Evolutionary conservation across 208 protist genomes (phyloP).

Genomic region (Crithidia sp.): DNA sequence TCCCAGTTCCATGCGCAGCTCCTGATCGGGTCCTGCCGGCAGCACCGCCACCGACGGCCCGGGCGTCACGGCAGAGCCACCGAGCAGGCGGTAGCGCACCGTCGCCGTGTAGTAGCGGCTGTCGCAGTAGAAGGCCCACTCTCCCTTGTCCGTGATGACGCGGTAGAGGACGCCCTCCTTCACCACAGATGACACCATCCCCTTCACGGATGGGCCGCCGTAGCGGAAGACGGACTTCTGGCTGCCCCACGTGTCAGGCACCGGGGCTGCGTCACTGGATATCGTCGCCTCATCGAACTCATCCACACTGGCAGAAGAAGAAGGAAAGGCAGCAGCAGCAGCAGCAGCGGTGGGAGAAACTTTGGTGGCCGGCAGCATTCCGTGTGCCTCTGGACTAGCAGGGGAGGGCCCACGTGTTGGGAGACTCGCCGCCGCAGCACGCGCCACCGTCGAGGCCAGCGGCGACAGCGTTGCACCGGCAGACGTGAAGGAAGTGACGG

Average conservation of each 20-base stretch:
- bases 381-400: too few species aligned
- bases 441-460: neutral
- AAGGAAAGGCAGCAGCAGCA: neutral
- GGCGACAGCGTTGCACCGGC: neutral
- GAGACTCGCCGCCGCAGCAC: neutral
- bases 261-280: neutral
- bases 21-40: conserved; percentile 14
- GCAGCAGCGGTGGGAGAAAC: neutral
- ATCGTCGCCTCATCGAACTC: conserved; percentile 33
- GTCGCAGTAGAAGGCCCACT: conserved; percentile 82
- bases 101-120: conserved; percentile 52
- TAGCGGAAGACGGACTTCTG: conserved; percentile 27
- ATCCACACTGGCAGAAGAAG: neutral
- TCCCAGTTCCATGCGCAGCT: conserved; percentile 43
- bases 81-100: conserved; percentile 50
- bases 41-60: conserved; percentile 9
- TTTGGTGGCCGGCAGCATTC: too few species aligned
- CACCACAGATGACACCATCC: conserved; percentile 51
- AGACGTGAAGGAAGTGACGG: neutral
- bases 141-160: conserved; percentile 50
- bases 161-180: conserved; percentile 61
- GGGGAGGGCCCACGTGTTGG: neutral
- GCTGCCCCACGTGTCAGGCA: conserved; percentile 29
- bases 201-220: conserved; percentile 30
- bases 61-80: conserved; percentile 42